phyloP scores from a whole-genome alignment of 2,329 filamentous ascomycete genomes.

The Penicillium sp. region DNA sequence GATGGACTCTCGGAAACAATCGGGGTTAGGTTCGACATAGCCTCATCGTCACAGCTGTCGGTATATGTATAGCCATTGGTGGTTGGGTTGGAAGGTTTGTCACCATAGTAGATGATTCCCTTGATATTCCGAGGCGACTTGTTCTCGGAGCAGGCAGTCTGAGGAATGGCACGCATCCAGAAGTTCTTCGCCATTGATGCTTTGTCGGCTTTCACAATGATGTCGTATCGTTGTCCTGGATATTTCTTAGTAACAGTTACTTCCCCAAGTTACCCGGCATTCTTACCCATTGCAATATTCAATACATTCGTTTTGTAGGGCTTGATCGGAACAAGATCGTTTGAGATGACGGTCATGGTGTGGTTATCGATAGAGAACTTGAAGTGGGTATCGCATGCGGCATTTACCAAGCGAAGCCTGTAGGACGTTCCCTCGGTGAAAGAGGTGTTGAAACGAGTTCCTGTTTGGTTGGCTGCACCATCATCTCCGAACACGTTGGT shows the following conservation, averaged over 20 bases:
- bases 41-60: constrained; percentile 33
- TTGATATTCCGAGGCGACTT: constrained; percentile 48
- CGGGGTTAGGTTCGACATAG: constrained; percentile 27
- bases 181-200: constrained; percentile 25
- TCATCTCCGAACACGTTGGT: constrained; percentile 35
- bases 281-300: constrained; percentile 49
- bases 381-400: constrained; percentile 30
- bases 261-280: no score
- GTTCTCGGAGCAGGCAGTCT: constrained; percentile 47
- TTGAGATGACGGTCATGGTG: constrained; percentile 60
- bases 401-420: constrained; percentile 33
- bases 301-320: constrained; percentile 58
- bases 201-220: constrained; percentile 38
- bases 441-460: constrained; percentile 50
- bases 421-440: constrained; percentile 45
- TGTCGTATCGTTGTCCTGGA: constrained; percentile 45
- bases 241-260: neutral
- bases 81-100: constrained; percentile 3
- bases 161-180: constrained; percentile 52
- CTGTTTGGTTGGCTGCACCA: constrained; percentile 31
- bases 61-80: constrained; percentile 22
- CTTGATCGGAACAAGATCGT: constrained; percentile 62
- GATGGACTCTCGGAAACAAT: constrained; percentile 20
- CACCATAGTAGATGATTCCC: constrained; percentile 53
- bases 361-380: constrained; percentile 59